phyloP scores from a whole-genome alignment of 2,329 filamentous ascomycete genomes.

The Colletotrichum lini region DNA sequence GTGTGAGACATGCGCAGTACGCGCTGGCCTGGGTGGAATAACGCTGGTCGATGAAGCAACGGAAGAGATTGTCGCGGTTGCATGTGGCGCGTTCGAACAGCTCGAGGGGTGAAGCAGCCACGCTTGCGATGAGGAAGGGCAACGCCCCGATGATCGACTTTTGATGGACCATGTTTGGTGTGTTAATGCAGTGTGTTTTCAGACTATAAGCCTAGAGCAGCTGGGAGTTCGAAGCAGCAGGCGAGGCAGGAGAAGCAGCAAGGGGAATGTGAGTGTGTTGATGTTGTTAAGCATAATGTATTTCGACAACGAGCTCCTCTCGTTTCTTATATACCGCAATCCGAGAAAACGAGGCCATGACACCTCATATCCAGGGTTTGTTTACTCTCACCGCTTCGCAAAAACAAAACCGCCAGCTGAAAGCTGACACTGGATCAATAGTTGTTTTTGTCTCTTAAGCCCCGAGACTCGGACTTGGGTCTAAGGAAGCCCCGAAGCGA shows the following conservation, averaged over 20 bases:
- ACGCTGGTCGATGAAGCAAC: not conserved
- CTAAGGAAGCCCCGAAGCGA: not conserved
- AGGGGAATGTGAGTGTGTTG: not conserved
- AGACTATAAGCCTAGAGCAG: not conserved
- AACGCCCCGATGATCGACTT: not conserved
- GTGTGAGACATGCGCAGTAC: not conserved
- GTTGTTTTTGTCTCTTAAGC: not conserved
- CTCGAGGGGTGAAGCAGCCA: not conserved
- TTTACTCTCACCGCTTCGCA: not conserved
- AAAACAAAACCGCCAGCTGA: not conserved
- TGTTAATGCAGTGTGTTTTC: too few relatives aligned
- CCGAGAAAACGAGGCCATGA: too few relatives aligned
- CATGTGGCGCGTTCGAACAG: not conserved
- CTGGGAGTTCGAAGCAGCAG: accelerated
- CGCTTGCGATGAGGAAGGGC: not conserved
- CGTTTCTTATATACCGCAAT: not conserved
- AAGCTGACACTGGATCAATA: not conserved
- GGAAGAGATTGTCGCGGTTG: not conserved
- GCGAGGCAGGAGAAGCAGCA: not conserved
- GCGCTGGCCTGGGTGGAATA: not conserved
- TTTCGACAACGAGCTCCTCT: not conserved
- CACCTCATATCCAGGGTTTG: not conserved
- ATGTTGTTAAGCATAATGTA: not conserved
- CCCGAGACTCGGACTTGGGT: not conserved
- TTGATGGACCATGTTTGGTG: not conserved